phyloP scores from a whole-genome alignment of 192 early-diverging fungal genomes.

The Coemansia umbellata region DNA sequence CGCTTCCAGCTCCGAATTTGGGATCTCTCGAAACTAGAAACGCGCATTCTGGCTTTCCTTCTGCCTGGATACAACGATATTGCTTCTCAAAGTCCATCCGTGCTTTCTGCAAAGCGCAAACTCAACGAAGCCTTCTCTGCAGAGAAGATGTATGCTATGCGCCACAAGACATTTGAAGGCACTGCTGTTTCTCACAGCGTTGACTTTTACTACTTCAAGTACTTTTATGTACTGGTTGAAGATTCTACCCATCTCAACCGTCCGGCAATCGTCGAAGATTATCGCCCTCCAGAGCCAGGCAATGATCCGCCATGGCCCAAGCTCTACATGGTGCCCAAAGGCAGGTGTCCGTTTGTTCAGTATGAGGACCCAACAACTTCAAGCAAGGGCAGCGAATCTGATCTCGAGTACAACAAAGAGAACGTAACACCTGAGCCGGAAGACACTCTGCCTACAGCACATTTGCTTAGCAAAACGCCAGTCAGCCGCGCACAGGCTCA shows the following conservation, averaged over 20 bases:
- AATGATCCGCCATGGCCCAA: constrained; percentile 51
- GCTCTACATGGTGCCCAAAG: constrained; percentile 52
- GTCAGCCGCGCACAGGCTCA: constrained; percentile 24
- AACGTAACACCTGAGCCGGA: constrained; percentile 48
- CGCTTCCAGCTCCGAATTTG: constrained; percentile 47
- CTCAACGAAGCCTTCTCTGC: constrained; percentile 46
- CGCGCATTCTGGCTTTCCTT: constrained; percentile 33
- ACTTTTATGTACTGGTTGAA: constrained; percentile 48
- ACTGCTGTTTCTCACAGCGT: constrained; percentile 31
- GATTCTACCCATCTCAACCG: constrained; percentile 44
- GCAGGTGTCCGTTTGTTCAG: constrained; percentile 54
- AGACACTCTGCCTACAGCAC: constrained; percentile 22
- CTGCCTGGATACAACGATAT: constrained; percentile 39
- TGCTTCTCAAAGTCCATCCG: constrained; percentile 20
- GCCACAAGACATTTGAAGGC: constrained; percentile 43
- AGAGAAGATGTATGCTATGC: constrained; percentile 43
- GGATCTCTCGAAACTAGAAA: constrained; percentile 44
- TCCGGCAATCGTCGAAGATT: constrained; percentile 49
- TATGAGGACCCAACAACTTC: constrained; percentile 52
- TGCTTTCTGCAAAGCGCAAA: constrained; percentile 49
- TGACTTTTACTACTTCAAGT: constrained; percentile 52
- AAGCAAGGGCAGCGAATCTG: constrained; percentile 49
- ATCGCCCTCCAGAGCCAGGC: constrained; percentile 36
- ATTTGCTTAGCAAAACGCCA: constrained; percentile 41
- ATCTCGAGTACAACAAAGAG: constrained; percentile 43